Conservation (phyloP, 2,329 filamentous ascomycete species). For the Chaetomium globosum region DNA sequence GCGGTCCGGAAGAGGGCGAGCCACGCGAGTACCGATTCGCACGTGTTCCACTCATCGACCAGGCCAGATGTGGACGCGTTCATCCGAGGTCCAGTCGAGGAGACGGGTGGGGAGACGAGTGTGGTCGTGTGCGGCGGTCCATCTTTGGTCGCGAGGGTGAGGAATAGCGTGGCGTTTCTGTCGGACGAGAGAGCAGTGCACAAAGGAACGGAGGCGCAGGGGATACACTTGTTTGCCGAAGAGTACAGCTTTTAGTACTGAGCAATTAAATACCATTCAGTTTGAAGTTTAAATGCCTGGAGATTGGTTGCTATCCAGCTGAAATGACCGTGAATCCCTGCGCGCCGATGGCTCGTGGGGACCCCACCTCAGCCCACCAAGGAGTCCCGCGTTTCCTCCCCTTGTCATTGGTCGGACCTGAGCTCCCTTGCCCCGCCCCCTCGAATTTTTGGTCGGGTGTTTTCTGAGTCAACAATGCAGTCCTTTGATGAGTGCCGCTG, state of each 20-base stretch:
- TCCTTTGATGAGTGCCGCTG: neutral
- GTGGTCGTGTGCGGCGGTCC: conserved; percentile 63
- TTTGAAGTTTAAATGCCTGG: neutral
- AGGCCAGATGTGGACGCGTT: conserved; percentile 56
- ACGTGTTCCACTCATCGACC: conserved; percentile 50
- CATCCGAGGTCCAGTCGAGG: conserved; percentile 58
- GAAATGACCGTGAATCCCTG: neutral
- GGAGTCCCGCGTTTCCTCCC: too few relatives aligned
- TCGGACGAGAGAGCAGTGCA: conserved; percentile 65
- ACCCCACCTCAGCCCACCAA: neutral
- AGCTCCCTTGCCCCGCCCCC: neutral
- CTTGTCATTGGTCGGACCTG: conserved; percentile 4
- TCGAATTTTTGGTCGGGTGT: conserved; percentile 29
- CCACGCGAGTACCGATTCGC: conserved; percentile 43
- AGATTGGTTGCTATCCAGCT: neutral
- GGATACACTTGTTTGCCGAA: conserved; percentile 62
- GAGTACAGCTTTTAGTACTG: conserved; percentile 49
- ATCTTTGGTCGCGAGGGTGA: conserved; percentile 55
- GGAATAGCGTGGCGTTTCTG: conserved; percentile 58
- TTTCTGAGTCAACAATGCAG: conserved; percentile 31
- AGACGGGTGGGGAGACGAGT: conserved; percentile 62
- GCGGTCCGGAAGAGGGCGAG: conserved; percentile 30
- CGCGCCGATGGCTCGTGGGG: too few relatives aligned
- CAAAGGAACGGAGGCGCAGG: conserved; percentile 66
- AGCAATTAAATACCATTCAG: neutral